Conservation (phyloP, 139 green algal species). For the Parachlorella kessleri region DNA sequence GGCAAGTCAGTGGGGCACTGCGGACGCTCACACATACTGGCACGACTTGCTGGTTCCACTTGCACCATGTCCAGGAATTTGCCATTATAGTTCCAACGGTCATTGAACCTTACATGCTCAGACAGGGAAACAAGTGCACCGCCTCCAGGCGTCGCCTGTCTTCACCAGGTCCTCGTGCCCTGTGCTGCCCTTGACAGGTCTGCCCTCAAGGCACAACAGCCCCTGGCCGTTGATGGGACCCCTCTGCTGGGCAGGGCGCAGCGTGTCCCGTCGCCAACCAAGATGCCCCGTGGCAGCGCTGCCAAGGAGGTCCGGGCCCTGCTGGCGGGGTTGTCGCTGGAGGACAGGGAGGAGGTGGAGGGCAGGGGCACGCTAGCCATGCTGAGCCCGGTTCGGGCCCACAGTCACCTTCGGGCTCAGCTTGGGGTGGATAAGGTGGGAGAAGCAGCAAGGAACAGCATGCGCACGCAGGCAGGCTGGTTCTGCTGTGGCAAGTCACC, state of each 20-base stretch:
- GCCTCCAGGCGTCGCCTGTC: background rate
- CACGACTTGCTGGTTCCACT: background rate
- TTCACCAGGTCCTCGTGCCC: background rate
- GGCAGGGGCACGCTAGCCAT: constrained; percentile 21
- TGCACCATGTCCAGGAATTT: background rate
- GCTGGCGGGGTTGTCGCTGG: constrained; percentile 22
- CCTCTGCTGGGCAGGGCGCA: constrained; percentile 32
- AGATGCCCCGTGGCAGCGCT: constrained; percentile 2
- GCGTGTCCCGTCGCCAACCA: constrained; percentile 4
- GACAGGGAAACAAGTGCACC: background rate
- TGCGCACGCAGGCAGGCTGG: no score
- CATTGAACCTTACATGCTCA: background rate
- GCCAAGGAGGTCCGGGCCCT: constrained; percentile 34
- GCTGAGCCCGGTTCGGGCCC: constrained; percentile 25
- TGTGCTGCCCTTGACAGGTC: constrained; percentile 1
- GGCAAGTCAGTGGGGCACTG: background rate
- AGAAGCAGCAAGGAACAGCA: no score
- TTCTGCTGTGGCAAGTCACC: no score
- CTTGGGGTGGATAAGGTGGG: constrained; percentile 6
- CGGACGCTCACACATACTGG: background rate
- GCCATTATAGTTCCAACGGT: background rate
- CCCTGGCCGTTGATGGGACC: constrained; percentile 5
- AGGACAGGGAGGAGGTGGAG: background rate
- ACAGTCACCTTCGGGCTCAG: background rate
- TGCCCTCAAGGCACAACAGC: constrained; percentile 22